Evolutionary conservation across 1,284 basidiomycete species (phyloP).

Genomic region (Rhodotorula glutinis): DNA sequence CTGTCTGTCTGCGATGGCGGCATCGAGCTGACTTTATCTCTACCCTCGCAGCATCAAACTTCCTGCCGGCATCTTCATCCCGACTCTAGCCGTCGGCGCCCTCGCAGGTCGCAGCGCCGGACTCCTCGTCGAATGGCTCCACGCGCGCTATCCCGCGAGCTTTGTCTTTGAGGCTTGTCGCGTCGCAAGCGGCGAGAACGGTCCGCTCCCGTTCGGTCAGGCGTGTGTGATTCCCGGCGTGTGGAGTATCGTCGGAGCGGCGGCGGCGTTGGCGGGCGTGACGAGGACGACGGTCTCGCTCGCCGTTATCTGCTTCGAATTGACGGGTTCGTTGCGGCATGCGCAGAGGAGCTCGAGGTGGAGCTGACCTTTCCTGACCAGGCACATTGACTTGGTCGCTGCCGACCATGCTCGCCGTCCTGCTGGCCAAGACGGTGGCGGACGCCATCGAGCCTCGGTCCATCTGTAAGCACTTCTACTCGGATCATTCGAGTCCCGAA

Average conservation of each 20-base stretch:
- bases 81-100: slow-evolving; percentile 93
- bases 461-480: slow-evolving; percentile 47
- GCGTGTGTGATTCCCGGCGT: slow-evolving; percentile 49
- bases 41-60: slow-evolving; percentile 13
- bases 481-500: slow-evolving; percentile 56
- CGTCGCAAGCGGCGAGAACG: slow-evolving; percentile 15
- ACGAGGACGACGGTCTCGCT: slow-evolving; percentile 79
- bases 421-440: slow-evolving; percentile 80
- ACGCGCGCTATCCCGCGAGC: slow-evolving; percentile 63
- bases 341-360: neutral
- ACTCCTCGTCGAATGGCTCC: slow-evolving; percentile 73
- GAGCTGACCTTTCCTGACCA: neutral
- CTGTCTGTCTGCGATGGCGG: neutral
- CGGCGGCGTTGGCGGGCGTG: slow-evolving; percentile 51
- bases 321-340: slow-evolving; percentile 55
- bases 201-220: slow-evolving; percentile 43
- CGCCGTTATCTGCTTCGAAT: slow-evolving; percentile 95
- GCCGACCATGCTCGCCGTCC: slow-evolving; percentile 80
- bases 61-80: slow-evolving; percentile 43
- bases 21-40: neutral
- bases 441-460: slow-evolving; percentile 43
- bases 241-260: slow-evolving; percentile 54
- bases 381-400: slow-evolving; percentile 87
- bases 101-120: slow-evolving; percentile 88
- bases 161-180: slow-evolving; percentile 57